Evolutionary conservation across 441 rosid genomes (phyloP).

Genomic region (Pelargonium fulgidum): DNA sequence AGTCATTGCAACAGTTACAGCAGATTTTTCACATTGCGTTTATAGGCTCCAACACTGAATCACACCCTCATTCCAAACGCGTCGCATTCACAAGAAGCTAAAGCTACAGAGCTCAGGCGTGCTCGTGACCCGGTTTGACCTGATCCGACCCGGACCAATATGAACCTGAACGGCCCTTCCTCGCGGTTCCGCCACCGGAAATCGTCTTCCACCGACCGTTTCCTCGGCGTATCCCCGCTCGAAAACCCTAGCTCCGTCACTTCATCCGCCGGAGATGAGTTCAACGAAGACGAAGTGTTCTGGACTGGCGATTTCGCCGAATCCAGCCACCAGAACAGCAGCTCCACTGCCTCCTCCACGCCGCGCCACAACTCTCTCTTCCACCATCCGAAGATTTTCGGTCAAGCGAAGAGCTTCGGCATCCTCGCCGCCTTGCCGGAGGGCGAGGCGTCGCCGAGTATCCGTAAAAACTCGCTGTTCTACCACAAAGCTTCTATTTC

Average conservation of each 20-base stretch:
- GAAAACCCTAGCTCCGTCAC: constrained; percentile 17
- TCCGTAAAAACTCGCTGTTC: constrained; percentile 29
- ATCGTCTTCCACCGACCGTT: constrained; percentile 31
- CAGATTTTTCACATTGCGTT: background rate
- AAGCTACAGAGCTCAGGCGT: background rate
- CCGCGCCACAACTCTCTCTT: constrained; percentile 23
- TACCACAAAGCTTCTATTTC: constrained; percentile 51
- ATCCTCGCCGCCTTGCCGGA: constrained; percentile 66
- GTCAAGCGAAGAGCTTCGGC: constrained; percentile 45
- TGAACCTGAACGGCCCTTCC: constrained; percentile 35
- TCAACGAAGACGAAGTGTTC: constrained; percentile 50
- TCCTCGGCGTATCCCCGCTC: constrained; percentile 28
- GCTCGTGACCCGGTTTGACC: background rate
- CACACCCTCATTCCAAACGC: background rate
- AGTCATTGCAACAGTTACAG: background rate
- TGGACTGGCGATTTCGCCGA: constrained; percentile 35
- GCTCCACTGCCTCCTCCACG: background rate
- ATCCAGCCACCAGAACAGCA: constrained; percentile 12
- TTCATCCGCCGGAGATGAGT: constrained; percentile 27
- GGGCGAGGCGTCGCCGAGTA: constrained; percentile 24
- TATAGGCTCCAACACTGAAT: background rate
- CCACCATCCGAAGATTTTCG: constrained; percentile 29
- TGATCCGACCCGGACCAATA: constrained; percentile 5
- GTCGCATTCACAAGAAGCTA: background rate
- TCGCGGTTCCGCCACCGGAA: constrained; percentile 26